Percentiles rank a stretch among this genome's conserved stretches.
Conservation (phyloP, 1,139 yeast species). For the Zygoascus hellenicus region DNA sequence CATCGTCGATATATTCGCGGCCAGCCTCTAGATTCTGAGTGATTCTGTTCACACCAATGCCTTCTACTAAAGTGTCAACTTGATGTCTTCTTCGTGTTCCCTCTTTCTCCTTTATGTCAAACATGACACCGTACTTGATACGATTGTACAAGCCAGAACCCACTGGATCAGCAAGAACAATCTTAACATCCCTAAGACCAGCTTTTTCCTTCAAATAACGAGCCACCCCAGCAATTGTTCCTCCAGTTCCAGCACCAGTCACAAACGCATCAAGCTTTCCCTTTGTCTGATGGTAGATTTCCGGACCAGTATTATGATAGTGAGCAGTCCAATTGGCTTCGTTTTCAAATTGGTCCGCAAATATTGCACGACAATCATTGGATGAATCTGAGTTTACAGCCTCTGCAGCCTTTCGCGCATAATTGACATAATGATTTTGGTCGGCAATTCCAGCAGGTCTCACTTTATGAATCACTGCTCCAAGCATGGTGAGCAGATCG, state of each 20-base stretch:
- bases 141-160: conserved; percentile 89
- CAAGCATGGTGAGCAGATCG: conserved; percentile 60
- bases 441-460: conserved; percentile 95
- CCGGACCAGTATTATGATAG: conserved; percentile 84
- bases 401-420: conserved; percentile 64
- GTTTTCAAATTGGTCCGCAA: conserved; percentile 95
- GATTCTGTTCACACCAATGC: conserved; percentile 82
- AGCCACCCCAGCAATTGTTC: conserved; percentile 87
- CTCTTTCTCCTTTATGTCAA: conserved; percentile 79
- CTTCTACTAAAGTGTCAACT: conserved; percentile 91
- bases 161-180: conserved; percentile 86
- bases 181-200: conserved; percentile 28
- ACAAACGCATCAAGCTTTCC: conserved; percentile 62
- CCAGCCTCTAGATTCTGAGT: conserved; percentile 77
- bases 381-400: conserved; percentile 42
- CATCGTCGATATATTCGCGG: conserved; percentile 55
- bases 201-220: conserved; percentile 55
- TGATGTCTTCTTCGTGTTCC: conserved; percentile 94
- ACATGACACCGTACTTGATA: conserved; percentile 88
- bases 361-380: conserved; percentile 47
- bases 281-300: conserved; percentile 64
- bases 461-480: conserved; percentile 83
- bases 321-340: conserved; percentile 87
- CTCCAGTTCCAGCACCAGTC: conserved; percentile 70
- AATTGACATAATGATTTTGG: conserved; percentile 86